These are phyloP conservation scores for Trichoderma asperelloides DNA, from an alignment of 495 filamentous ascomycete genomes.

Conservation along the genomic window DNA sequence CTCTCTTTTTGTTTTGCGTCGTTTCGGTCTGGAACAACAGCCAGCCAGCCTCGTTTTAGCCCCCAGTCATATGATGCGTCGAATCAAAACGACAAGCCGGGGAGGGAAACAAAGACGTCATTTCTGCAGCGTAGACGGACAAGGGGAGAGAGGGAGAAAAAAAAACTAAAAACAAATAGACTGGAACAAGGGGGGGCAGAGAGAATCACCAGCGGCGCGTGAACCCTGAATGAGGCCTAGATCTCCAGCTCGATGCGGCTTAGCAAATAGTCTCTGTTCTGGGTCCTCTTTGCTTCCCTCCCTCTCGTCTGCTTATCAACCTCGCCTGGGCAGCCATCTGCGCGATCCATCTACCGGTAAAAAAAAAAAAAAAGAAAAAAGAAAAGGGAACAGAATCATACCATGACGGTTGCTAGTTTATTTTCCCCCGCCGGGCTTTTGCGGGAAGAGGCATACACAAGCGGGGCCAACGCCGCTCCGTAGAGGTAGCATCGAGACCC, in stretches of 20 bases:
- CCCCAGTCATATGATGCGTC: not conserved
- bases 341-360: too few relatives aligned
- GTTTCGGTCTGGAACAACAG: not conserved
- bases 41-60: not conserved
- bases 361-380: too few relatives aligned
- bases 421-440: not conserved
- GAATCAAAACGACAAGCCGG: not conserved
- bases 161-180: not conserved
- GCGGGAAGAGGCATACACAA: not conserved
- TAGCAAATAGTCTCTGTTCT: not conserved
- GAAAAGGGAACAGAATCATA: not conserved
- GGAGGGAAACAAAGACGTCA: not conserved
- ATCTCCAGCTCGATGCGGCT: not conserved
- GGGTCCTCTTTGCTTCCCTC: not conserved
- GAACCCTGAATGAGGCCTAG: too few relatives aligned
- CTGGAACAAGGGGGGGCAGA: not conserved
- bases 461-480: not conserved
- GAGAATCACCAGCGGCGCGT: too few relatives aligned
- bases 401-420: not conserved
- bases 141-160: not conserved
- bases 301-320: not conserved
- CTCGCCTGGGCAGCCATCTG: not conserved
- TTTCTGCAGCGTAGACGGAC: not conserved
- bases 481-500: not conserved
- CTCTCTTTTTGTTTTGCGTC: not conserved